Base-by-base conservation (phyloP, 176 grass and related monocot genomes). In the Guadua angustifolia region DNA sequence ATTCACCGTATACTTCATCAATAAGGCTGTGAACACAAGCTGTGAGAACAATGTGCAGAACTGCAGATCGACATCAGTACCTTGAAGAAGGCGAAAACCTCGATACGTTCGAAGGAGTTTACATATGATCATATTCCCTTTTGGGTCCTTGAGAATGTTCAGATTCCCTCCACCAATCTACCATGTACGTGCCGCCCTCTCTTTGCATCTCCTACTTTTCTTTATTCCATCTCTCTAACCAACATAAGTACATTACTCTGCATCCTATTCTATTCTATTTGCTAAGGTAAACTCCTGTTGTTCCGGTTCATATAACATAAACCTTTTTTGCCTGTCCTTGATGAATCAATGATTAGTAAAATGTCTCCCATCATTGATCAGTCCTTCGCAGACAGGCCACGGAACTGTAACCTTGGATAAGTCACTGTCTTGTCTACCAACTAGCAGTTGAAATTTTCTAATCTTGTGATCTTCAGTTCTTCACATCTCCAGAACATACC, bases 161-260 rank as follows among this genome's bases (percentile, higher is more conserved):
- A 83, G 84, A 90, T 87, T 83, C 88, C 68, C 24, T 79, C 58
- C 79, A 60, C 57, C 57, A 60, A 60, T 63, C 10, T 24, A 67
- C 59, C 82, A 87, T 79, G 88, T 87, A 87, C 88, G 84, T 90
- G 88, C 88, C 36, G 42, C 51, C 88, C 49, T 90, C 50, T 74
- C 79, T 83, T 68, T 69, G 73, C 80, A 69, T 50, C 46, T 61
- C 59, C 32, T 66, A 15, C 58, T 15, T 44, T 79, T 90, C 12
- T 83, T 90, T 75, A 90, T 90, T 90, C 80, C 6, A 75, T 74
- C 67, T 82, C 53, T n/a, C 33, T 79, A 78, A 66, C 68, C 67
- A 78, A 51, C 29, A 29, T 29, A 29, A 29, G 29, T 50, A 49
- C 76, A 65, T 15, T 21, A 49, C 49, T 49, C 49, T 32, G 11